These are phyloP conservation scores for Fusarium armeniacum DNA, from an alignment of 2,329 filamentous ascomycete species.

Conservation along the genomic window DNA sequence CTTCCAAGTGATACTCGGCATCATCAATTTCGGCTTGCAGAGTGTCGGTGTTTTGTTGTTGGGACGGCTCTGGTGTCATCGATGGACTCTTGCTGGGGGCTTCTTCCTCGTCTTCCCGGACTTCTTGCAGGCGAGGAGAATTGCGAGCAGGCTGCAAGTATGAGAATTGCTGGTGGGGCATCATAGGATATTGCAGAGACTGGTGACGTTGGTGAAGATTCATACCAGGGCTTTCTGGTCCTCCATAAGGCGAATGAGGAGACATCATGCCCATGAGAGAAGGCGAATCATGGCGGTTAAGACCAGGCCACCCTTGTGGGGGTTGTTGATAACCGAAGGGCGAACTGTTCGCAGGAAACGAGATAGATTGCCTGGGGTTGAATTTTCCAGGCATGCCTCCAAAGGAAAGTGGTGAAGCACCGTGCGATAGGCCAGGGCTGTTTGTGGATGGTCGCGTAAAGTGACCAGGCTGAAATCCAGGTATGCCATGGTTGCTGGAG, in stretches of 20 bases:
- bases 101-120: slow-evolving; percentile 81
- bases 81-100: slow-evolving; percentile 64
- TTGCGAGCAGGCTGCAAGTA: slow-evolving; percentile 67
- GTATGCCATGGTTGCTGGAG: slow-evolving; percentile 73
- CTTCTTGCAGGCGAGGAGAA: slow-evolving; percentile 76
- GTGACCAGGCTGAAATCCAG: slow-evolving; percentile 68
- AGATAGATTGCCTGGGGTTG: slow-evolving; percentile 80
- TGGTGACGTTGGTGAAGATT: slow-evolving; percentile 70
- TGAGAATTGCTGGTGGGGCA: slow-evolving; percentile 69
- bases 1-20: slow-evolving; percentile 86
- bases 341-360: slow-evolving; percentile 73
- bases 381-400: slow-evolving; percentile 69
- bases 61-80: slow-evolving; percentile 66
- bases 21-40: slow-evolving; percentile 89
- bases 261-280: slow-evolving; percentile 71
- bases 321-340: slow-evolving; percentile 77
- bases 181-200: slow-evolving; percentile 69
- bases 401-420: slow-evolving; percentile 81
- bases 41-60: slow-evolving; percentile 71
- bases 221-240: slow-evolving; percentile 63
- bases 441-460: slow-evolving; percentile 74
- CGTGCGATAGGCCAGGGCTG: slow-evolving; percentile 73
- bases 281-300: slow-evolving; percentile 74
- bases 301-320: slow-evolving; percentile 68
- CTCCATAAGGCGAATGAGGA: slow-evolving; percentile 73